phyloP scores from a whole-genome alignment of 352 stramenopile species.

The Nothophytophthora sp. region DNA sequence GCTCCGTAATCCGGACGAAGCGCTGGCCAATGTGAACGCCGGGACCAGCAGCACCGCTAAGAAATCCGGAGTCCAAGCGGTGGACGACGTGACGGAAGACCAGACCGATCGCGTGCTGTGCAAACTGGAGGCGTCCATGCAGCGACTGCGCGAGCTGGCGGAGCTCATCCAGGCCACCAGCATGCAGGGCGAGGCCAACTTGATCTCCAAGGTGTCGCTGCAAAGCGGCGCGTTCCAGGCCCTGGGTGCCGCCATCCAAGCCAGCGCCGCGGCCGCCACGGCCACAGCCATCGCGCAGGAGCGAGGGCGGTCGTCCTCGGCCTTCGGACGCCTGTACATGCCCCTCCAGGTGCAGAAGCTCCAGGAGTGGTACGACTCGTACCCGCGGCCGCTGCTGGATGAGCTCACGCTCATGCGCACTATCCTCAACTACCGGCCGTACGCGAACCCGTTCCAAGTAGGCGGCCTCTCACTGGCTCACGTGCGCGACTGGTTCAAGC shows the following conservation, averaged over 20 bases:
- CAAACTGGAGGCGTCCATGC: slow-evolving; percentile 76
- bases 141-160: slow-evolving; percentile 68
- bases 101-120: slow-evolving; percentile 76
- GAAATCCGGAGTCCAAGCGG: slow-evolving; percentile 1
- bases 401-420: slow-evolving; percentile 85
- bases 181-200: slow-evolving; percentile 82
- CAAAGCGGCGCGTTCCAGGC: slow-evolving; percentile 57
- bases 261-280: slow-evolving; percentile 60
- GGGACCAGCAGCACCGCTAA: slow-evolving; percentile 9
- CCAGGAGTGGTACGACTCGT: slow-evolving; percentile 85
- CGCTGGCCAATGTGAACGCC: slow-evolving; percentile 10
- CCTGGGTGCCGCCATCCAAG: slow-evolving; percentile 57
- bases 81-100: slow-evolving; percentile 74
- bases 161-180: slow-evolving; percentile 85
- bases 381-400: slow-evolving; percentile 73
- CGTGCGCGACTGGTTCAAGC: slow-evolving; percentile 88
- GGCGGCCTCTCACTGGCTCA: slow-evolving; percentile 64
- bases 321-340: slow-evolving; percentile 57
- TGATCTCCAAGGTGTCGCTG: slow-evolving; percentile 77
- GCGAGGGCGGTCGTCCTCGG: slow-evolving; percentile 50
- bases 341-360: slow-evolving; percentile 77
- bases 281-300: slow-evolving; percentile 77
- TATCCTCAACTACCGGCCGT: slow-evolving; percentile 82
- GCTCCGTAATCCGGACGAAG: slow-evolving; percentile 22
- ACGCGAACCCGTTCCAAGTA: slow-evolving; percentile 65